Conservation (phyloP, 208 protist genomes). For the Naegleria gruberi region DNA sequence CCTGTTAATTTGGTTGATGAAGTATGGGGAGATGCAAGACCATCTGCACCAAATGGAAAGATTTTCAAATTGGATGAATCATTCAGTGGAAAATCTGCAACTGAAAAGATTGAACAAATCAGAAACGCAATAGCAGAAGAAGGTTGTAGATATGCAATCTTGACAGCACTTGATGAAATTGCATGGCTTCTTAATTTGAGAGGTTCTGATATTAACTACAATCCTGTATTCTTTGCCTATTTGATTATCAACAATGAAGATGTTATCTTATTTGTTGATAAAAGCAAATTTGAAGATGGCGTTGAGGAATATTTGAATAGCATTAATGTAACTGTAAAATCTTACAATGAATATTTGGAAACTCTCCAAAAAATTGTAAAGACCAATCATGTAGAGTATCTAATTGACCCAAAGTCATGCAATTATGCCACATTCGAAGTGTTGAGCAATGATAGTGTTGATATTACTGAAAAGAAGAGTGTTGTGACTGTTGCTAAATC, state of each 20-base stretch:
- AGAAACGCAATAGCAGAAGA: constrained; percentile 46
- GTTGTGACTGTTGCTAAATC: constrained; percentile 57
- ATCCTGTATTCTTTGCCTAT: constrained; percentile 78
- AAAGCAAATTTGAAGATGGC: background rate
- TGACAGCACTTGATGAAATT: constrained; percentile 80
- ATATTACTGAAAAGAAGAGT: constrained; percentile 22
- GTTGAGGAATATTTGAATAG: background rate
- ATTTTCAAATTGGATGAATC: constrained; percentile 54
- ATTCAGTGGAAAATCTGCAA: constrained; percentile 55
- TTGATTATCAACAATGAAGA: constrained; percentile 48
- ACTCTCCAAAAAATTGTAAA: background rate
- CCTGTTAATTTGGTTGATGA: constrained; percentile 21
- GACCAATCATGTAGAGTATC: background rate
- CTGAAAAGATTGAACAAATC: constrained; percentile 53
- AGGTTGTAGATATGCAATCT: constrained; percentile 53
- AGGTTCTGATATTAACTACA: constrained; percentile 68
- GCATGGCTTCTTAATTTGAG: constrained; percentile 81
- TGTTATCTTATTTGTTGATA: constrained; percentile 35
- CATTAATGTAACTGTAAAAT: background rate
- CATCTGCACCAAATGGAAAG: background rate
- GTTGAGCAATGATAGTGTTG: background rate
- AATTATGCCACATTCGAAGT: constrained; percentile 36
- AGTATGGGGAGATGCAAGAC: constrained; percentile 15
- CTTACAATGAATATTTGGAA: background rate
- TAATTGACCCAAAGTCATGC: constrained; percentile 37